Conservation (phyloP, 768 basidiomycete genomes). For the Floccularia luteovirens region DNA sequence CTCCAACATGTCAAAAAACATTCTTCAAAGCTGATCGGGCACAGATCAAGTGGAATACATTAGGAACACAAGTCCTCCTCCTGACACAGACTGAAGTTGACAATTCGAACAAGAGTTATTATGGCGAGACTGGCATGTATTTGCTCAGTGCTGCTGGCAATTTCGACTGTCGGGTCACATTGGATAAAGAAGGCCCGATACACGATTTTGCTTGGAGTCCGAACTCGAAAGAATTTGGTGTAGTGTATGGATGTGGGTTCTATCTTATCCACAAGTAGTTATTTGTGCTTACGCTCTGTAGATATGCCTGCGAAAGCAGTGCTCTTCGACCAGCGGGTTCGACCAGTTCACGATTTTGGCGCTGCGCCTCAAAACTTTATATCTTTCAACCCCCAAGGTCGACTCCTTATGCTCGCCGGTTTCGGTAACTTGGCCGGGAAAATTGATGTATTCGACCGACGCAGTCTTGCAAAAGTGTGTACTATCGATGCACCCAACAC, state of each 20-base stretch:
- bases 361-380: slow-evolving; percentile 87
- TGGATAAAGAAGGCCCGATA: slow-evolving; percentile 96
- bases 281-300: slow-evolving; percentile 18
- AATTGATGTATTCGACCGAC: slow-evolving; percentile 87
- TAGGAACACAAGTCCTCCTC: slow-evolving; percentile 88
- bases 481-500: slow-evolving; percentile 91
- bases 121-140: slow-evolving; percentile 95
- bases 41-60: slow-evolving; percentile 92
- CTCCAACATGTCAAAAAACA: slow-evolving; percentile 79
- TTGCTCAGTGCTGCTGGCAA: slow-evolving; percentile 88
- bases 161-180: slow-evolving; percentile 81
- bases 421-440: slow-evolving; percentile 97
- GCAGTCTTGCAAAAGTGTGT: slow-evolving; percentile 68
- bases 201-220: slow-evolving; percentile 97
- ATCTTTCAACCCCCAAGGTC: slow-evolving; percentile 90
- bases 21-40: slow-evolving; percentile 96
- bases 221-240: slow-evolving; percentile 93
- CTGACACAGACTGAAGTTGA: slow-evolving; percentile 96
- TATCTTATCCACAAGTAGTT: background rate
- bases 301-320: slow-evolving; percentile 94
- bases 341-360: slow-evolving; percentile 86
- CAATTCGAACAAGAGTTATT: slow-evolving; percentile 95
- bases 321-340: slow-evolving; percentile 88
- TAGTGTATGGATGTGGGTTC: slow-evolving; percentile 90
- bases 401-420: slow-evolving; percentile 83